phyloP scores from a whole-genome alignment of 176 grass and related monocot genomes.

The Poa annua region DNA sequence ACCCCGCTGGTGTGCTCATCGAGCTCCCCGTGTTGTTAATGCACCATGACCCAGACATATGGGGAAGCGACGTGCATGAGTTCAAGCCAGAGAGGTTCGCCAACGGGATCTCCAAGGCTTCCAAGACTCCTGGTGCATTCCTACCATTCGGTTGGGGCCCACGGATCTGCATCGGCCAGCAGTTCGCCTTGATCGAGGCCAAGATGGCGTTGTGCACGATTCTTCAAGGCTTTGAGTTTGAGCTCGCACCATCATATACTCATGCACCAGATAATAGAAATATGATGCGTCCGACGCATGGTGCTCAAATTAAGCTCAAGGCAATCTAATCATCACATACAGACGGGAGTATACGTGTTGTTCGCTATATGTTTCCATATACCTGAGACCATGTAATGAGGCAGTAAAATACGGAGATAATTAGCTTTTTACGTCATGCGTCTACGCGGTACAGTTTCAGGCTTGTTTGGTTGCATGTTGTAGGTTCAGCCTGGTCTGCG shows the following conservation, averaged over 20 bases:
- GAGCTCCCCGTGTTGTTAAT: background rate
- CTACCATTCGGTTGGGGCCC: constrained; percentile 5
- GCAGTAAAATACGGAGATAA: background rate
- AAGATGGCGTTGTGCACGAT: background rate
- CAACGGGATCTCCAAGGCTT: background rate
- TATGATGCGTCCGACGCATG: background rate
- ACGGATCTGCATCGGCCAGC: constrained; percentile 4
- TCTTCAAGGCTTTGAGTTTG: background rate
- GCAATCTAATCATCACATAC: background rate
- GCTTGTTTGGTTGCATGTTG: too few species aligned
- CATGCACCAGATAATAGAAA: background rate
- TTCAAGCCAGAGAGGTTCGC: background rate
- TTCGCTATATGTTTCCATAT: background rate
- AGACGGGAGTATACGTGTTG: background rate
- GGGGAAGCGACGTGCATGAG: constrained; percentile 4
- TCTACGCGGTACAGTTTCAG: too few species aligned
- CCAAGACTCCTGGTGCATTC: constrained; percentile 19
- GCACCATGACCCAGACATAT: constrained; percentile 10
- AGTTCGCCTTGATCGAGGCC: background rate
- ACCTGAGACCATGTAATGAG: background rate
- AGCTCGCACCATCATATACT: background rate
- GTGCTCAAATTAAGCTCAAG: background rate
- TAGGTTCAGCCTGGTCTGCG: too few species aligned
- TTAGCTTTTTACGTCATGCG: too few species aligned
- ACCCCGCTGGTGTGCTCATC: background rate